Base-by-base conservation (phyloP, 441 rosid genomes). In the Erodium texanum region DNA sequence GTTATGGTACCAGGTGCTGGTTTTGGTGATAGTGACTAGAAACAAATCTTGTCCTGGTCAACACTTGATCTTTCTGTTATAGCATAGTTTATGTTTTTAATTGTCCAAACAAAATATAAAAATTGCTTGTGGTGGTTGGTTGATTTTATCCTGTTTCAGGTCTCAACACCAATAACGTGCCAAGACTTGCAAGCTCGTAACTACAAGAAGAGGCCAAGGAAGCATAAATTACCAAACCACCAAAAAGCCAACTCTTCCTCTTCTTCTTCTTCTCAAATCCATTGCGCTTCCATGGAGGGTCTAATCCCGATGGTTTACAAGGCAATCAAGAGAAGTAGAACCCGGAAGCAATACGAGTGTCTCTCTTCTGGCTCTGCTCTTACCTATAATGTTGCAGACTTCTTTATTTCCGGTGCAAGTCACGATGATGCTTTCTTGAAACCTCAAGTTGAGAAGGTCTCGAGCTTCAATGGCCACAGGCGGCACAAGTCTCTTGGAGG, bases 201-300 rank as follows among this genome's bases (percentile, higher is more conserved):
- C 9, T 10, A 7, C 16, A n/a, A 15, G 7, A 6, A 2, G 24
- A 18, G 68, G 14, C 48, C 50, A 16, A 12, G 54, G 54, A 45
- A 45, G 54, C 54, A 45, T 45, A 15, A 2, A 45, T 12, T 45
- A 45, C 54, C n/a, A 12, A 45, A 45, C 54, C 54, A 45, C 36
- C 54, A 12, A 48, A 32, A 69, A 68, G 10, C 54, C 54, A 45
- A 45, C 2, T 15, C 54, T 50, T 59, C 16, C 2, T 36, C 38
- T 18, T 32, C 22, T 38, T 66, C 43, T 36, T 36, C 43, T 36
- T 2, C 1, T 2, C 1, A 38, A 38, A 1, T 7, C 11, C 45
- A 7, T 38, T 10, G 11, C 34, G 38, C 67, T 65, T 18, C 1
- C 16, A 88, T 91, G 97, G 97, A 91, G 64, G 98, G 98, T 20